These are phyloP conservation scores for Xylariaceae sp. DNA, from an alignment of 2,329 filamentous ascomycete species.

Conservation along the genomic window DNA sequence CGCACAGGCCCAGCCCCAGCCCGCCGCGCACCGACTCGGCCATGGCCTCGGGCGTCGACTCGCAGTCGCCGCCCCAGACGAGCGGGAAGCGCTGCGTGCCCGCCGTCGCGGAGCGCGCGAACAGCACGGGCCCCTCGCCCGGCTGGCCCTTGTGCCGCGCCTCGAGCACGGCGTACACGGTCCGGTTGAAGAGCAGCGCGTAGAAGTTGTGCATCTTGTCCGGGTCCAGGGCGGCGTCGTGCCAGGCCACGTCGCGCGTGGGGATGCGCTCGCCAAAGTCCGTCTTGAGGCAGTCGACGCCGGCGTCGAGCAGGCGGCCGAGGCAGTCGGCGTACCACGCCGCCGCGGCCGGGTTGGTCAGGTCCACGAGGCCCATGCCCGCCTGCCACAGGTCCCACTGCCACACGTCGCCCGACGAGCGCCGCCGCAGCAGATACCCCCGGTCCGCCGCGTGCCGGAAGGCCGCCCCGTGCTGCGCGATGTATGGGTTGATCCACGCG, in stretches of 20 bases:
- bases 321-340: conserved; percentile 58
- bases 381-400: conserved; percentile 75
- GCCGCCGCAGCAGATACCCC: conserved; percentile 64
- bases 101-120: conserved; percentile 59
- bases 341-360: conserved; percentile 63
- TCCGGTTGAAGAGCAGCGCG: conserved; percentile 63
- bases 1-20: conserved; percentile 54
- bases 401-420: conserved; percentile 62
- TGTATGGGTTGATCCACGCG: conserved; percentile 71
- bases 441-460: conserved; percentile 58
- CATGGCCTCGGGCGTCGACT: conserved; percentile 66
- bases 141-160: too few species aligned
- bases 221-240: conserved; percentile 51
- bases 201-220: conserved; percentile 71
- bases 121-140: conserved; percentile 50
- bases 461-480: conserved; percentile 60
- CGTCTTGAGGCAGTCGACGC: conserved; percentile 67
- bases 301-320: conserved; percentile 56
- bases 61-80: conserved; percentile 68
- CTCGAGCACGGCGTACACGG: conserved; percentile 60
- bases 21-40: conserved; percentile 63
- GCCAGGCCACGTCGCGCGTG: conserved; percentile 55
- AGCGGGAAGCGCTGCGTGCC: conserved; percentile 64
- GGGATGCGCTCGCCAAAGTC: conserved; percentile 71
- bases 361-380: conserved; percentile 67